These are phyloP conservation scores for Prunella vulgaris DNA, from an alignment of 257 asterid genomes.

Conservation along the genomic window DNA sequence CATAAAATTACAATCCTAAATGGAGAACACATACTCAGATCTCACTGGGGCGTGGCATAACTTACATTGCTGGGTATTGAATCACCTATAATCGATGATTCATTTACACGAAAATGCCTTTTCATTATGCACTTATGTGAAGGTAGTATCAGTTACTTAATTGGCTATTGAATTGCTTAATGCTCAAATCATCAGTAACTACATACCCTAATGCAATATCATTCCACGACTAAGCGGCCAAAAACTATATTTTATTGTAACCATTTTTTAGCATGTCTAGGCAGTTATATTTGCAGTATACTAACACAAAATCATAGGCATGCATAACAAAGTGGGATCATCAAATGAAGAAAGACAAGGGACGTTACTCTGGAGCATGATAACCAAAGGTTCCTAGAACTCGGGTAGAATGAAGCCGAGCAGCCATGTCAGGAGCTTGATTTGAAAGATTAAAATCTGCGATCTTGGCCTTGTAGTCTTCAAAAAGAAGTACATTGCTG, in stretches of 20 bases:
- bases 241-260: not conserved
- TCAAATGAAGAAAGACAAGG: constrained; percentile 20
- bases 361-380: constrained; percentile 95
- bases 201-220: not conserved
- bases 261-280: not conserved
- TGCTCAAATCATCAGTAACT: not conserved
- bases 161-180: not conserved
- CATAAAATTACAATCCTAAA: not conserved
- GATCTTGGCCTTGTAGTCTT: constrained; percentile 85
- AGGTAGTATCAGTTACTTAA: not conserved
- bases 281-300: not conserved
- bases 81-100: not conserved
- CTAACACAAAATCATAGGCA: constrained; percentile 1
- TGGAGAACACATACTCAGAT: not conserved
- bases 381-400: constrained; percentile 98
- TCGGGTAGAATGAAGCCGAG: constrained; percentile 97
- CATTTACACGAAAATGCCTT: not conserved
- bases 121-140: not conserved
- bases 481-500: constrained; percentile 93
- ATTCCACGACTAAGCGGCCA: not conserved
- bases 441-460: constrained; percentile 95
- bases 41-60: not conserved
- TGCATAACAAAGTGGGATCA: not conserved
- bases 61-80: not conserved
- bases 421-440: constrained; percentile 99